Conservation (phyloP, 805 yeast species). For the Millerago galiae region DNA sequence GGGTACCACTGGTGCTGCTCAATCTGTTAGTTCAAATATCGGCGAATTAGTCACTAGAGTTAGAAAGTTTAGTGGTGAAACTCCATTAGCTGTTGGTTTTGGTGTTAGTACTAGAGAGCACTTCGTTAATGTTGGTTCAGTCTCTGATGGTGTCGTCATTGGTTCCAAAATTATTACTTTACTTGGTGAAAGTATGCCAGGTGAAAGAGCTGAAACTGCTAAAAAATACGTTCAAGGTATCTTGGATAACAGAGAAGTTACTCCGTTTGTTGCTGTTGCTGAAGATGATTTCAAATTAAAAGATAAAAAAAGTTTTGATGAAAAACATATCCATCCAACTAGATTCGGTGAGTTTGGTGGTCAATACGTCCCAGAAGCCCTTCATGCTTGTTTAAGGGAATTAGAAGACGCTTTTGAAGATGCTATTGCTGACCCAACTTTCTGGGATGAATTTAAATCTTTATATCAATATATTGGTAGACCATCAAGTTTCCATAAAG, state of each 20-base stretch:
- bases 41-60: conserved; percentile 68
- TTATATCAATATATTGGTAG: conserved; percentile 92
- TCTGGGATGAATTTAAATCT: conserved; percentile 88
- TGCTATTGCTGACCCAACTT: conserved; percentile 82
- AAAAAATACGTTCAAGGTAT: conserved; percentile 62
- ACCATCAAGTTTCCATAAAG: conserved; percentile 88
- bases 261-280: conserved; percentile 20
- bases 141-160: conserved; percentile 94
- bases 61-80: conserved; percentile 64
- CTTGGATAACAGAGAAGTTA: conserved; percentile 48
- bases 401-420: conserved; percentile 81
- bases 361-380: conserved; percentile 95
- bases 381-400: conserved; percentile 86
- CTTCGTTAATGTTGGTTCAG: conserved; percentile 66
- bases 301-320: conserved; percentile 36
- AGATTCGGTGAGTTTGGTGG: conserved; percentile 97
- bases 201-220: conserved; percentile 56
- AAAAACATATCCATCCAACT: conserved; percentile 61
- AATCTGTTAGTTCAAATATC: conserved; percentile 56
- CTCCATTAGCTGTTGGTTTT: conserved; percentile 91
- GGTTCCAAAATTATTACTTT: conserved; percentile 79
- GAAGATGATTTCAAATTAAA: conserved; percentile 31
- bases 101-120: conserved; percentile 96
- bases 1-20: conserved; percentile 94
- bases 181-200: conserved; percentile 57